These are phyloP conservation scores for Starmerella gropengiesseri DNA, from an alignment of 805 yeast species.

Conservation along the genomic window DNA sequence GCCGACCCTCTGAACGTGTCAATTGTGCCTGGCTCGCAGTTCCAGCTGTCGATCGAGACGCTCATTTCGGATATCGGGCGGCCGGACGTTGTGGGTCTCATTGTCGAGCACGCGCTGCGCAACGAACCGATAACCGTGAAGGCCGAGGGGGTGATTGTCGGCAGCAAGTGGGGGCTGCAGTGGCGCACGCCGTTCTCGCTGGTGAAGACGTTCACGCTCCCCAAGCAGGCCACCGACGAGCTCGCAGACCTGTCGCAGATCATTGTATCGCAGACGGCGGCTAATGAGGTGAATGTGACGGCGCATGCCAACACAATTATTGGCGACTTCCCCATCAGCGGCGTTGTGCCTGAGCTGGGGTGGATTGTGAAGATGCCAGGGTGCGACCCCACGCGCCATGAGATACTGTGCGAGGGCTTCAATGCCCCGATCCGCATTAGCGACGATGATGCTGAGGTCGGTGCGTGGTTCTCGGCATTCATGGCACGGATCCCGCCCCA, in stretches of 20 bases:
- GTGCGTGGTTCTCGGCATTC: slow-evolving; percentile 15
- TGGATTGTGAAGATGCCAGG: slow-evolving; percentile 28
- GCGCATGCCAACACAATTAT: slow-evolving; percentile 14
- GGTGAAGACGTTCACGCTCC: slow-evolving; percentile 6
- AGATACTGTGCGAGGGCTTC: slow-evolving; percentile 16
- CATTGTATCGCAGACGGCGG: not conserved
- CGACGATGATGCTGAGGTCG: slow-evolving; percentile 7
- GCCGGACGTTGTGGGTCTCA: slow-evolving; percentile 11
- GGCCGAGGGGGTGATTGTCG: slow-evolving; percentile 12
- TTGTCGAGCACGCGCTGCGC: slow-evolving; percentile 7
- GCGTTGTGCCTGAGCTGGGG: slow-evolving; percentile 24
- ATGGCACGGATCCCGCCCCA: slow-evolving; percentile 21
- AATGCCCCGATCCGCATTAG: slow-evolving; percentile 17
- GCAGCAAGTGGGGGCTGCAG: slow-evolving; percentile 18
- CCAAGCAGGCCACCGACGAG: slow-evolving; percentile 13
- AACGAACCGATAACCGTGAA: slow-evolving; percentile 7
- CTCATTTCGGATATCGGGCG: slow-evolving; percentile 20
- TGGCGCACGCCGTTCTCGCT: slow-evolving; percentile 10
- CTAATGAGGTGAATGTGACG: slow-evolving; percentile 6
- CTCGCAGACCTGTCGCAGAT: slow-evolving; percentile 13
- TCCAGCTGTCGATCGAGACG: not conserved
- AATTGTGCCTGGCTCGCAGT: not conserved
- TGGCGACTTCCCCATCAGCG: slow-evolving; percentile 15
- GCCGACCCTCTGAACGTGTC: not conserved
- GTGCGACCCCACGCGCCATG: slow-evolving; percentile 19